These are phyloP conservation scores for Trapa incisa DNA, from an alignment of 345 rosid species.

Conservation along the genomic window DNA sequence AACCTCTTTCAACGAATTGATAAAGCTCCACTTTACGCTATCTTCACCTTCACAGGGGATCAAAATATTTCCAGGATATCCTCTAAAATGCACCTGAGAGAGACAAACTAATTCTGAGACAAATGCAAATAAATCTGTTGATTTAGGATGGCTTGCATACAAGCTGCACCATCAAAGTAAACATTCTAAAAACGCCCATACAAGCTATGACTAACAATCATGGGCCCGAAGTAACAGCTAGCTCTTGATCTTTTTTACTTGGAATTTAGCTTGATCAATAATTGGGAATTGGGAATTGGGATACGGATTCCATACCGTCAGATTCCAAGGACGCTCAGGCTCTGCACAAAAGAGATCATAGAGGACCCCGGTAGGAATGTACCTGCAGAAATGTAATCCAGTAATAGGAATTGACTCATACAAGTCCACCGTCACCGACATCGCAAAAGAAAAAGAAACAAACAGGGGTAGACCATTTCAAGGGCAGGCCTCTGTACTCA, in stretches of 20 bases:
- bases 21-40: slow-evolving; percentile 81
- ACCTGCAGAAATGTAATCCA: slow-evolving; percentile 30
- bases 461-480: slow-evolving; percentile 47
- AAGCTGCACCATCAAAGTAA: too few relatives aligned
- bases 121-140: background rate
- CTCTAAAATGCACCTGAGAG: slow-evolving; percentile 82
- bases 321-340: slow-evolving; percentile 92
- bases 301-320: slow-evolving; percentile 40
- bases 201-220: background rate
- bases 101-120: background rate
- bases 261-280: background rate
- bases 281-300: background rate
- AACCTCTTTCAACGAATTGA: slow-evolving; percentile 91
- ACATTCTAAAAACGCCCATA: too few relatives aligned
- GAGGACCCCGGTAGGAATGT: slow-evolving; percentile 83
- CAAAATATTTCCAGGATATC: slow-evolving; percentile 68
- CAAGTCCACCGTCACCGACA: background rate
- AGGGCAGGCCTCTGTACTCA: slow-evolving; percentile 77
- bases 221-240: background rate
- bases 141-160: background rate
- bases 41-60: slow-evolving; percentile 92
- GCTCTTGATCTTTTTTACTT: background rate
- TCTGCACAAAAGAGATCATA: slow-evolving; percentile 81
- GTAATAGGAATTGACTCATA: background rate
- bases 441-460: background rate